Conservation (phyloP, 805 yeast genomes). For the Ogataea haglerorum region DNA sequence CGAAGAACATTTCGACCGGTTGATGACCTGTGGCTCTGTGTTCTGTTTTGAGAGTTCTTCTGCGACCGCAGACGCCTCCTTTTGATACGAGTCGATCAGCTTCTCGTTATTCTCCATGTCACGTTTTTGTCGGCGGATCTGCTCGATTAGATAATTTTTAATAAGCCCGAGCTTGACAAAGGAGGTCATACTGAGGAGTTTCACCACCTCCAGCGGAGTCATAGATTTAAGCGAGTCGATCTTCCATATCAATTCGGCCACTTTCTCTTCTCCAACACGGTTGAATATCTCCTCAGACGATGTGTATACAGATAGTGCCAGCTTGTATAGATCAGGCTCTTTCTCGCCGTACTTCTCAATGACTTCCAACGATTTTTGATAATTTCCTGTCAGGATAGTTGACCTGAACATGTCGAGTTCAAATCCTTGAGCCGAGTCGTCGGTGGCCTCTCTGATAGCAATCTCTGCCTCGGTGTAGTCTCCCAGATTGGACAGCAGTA, state of each 20-base stretch:
- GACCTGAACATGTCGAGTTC: constrained; percentile 67
- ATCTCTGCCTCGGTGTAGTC: constrained; percentile 50
- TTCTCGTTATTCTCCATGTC: constrained; percentile 69
- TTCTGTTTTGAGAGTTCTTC: constrained; percentile 50
- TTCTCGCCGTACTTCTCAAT: constrained; percentile 56
- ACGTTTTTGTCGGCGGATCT: constrained; percentile 53
- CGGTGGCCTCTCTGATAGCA: constrained; percentile 33
- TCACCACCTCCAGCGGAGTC: constrained; percentile 76
- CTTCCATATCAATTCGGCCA: constrained; percentile 47
- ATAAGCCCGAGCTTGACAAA: constrained; percentile 61
- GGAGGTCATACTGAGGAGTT: constrained; percentile 59
- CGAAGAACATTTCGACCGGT: constrained; percentile 59
- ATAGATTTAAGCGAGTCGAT: constrained; percentile 52
- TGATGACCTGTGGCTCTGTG: constrained; percentile 48
- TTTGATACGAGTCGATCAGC: constrained; percentile 62
- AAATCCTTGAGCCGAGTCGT: constrained; percentile 32
- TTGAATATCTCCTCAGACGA: constrained; percentile 51
- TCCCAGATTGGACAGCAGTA: constrained; percentile 56
- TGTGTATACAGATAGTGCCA: constrained; percentile 61
- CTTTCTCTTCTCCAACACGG: constrained; percentile 49
- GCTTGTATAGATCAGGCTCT: constrained; percentile 62
- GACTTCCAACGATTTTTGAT: constrained; percentile 52
- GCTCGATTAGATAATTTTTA: constrained; percentile 61
- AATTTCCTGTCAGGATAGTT: constrained; percentile 54
- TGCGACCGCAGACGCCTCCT: constrained; percentile 58